These are phyloP conservation scores for Zelonia costaricensis DNA, from an alignment of 208 protist species.

Conservation along the genomic window DNA sequence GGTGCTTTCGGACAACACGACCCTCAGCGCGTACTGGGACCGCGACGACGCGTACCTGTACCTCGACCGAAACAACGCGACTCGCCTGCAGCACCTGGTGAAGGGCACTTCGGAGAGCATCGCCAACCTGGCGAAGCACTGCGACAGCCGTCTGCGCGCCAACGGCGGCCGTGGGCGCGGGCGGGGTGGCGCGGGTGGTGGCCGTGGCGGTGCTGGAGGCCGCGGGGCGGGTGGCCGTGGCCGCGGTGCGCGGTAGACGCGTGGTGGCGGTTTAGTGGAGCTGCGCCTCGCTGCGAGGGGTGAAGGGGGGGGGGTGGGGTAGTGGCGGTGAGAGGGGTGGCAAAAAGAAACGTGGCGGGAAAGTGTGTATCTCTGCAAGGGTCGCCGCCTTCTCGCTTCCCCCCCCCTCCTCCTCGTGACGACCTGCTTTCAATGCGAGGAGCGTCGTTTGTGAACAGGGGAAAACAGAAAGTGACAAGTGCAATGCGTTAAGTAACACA, in stretches of 20 bases:
- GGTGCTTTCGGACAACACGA: slow-evolving; percentile 69
- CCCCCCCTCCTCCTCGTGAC: too few relatives aligned
- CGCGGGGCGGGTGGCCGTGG: slow-evolving; percentile 13
- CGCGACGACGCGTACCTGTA: slow-evolving; percentile 79
- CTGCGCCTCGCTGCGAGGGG: not conserved
- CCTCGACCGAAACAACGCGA: slow-evolving; percentile 81
- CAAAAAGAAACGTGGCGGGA: too few relatives aligned
- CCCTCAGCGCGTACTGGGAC: slow-evolving; percentile 86
- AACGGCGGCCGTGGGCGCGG: slow-evolving; percentile 47
- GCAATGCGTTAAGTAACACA: too few relatives aligned
- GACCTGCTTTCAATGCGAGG: too few relatives aligned
- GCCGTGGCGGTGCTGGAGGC: slow-evolving; percentile 35
- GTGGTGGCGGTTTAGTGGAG: too few relatives aligned
- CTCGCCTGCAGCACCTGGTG: slow-evolving; percentile 82
- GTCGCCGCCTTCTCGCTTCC: too few relatives aligned
- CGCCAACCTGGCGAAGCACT: slow-evolving; percentile 62
- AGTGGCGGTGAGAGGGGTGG: too few relatives aligned
- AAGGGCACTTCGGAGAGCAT: slow-evolving; percentile 68
- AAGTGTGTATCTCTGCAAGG: too few relatives aligned
- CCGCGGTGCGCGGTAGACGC: slow-evolving; percentile 16
- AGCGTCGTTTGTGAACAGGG: too few relatives aligned
- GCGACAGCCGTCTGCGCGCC: slow-evolving; percentile 54
- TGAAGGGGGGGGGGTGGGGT: not conserved
- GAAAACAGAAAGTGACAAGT: too few relatives aligned
- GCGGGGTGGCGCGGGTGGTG: slow-evolving; percentile 41